Percentiles rank a stretch among this genome's conserved stretches.
These are phyloP conservation scores for Trichoderma sp. DNA, from an alignment of 2,329 filamentous ascomycete genomes.

Conservation along the genomic window DNA sequence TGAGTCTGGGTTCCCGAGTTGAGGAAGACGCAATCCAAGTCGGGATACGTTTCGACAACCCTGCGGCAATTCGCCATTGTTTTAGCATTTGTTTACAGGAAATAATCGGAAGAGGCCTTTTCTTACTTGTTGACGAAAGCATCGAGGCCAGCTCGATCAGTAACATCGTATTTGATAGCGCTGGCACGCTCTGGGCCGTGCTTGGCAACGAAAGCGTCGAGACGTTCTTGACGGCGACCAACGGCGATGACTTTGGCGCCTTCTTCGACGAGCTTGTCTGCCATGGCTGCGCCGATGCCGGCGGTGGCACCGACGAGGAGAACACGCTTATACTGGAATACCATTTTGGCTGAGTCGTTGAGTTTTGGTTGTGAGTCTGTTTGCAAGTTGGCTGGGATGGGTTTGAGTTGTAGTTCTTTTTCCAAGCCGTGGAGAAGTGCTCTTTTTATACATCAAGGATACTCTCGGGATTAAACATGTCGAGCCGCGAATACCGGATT, in stretches of 20 bases:
- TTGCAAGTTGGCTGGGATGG: neutral
- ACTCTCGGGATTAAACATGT: neutral
- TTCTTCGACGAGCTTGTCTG: conserved; percentile 43
- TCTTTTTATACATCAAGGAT: neutral
- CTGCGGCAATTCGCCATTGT: neutral
- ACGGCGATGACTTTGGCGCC: conserved; percentile 49
- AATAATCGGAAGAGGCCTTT: neutral
- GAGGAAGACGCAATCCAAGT: conserved; percentile 57
- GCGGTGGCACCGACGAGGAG: conserved; percentile 47
- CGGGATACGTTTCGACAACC: conserved; percentile 41
- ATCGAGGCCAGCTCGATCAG: conserved; percentile 41
- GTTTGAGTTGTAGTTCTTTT: neutral
- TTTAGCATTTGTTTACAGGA: neutral
- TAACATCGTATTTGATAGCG: conserved; percentile 45
- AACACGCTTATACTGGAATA: conserved; percentile 56
- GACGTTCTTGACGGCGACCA: conserved; percentile 50
- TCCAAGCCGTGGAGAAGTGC: too few species aligned
- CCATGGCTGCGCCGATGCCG: conserved; percentile 32
- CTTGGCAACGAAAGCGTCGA: conserved; percentile 49
- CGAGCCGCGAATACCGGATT: neutral
- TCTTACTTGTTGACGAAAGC: conserved; percentile 27
- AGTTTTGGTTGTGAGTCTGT: neutral
- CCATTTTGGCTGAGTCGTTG: conserved; percentile 40
- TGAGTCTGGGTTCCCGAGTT: conserved; percentile 57
- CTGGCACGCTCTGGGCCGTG: conserved; percentile 46